These are phyloP conservation scores for Aspergillus aculeatus DNA, from an alignment of 2,329 filamentous ascomycete genomes.

Conservation along the genomic window DNA sequence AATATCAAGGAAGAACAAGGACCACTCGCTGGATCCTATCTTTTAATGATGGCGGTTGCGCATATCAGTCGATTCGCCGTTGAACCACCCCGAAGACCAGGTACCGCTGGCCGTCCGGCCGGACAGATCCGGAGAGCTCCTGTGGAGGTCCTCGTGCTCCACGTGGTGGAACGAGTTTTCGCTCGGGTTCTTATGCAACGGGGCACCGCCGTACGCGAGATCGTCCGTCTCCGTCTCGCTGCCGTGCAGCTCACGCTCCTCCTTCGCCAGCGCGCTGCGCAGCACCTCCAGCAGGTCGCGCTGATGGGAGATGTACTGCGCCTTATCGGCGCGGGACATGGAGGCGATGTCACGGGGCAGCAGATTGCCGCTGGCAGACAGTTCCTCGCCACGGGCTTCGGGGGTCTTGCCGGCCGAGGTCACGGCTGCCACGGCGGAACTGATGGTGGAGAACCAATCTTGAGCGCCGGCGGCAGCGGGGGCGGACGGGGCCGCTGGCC, in stretches of 20 bases:
- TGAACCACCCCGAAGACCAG: slow-evolving; percentile 35
- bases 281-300: slow-evolving; percentile 73
- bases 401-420: slow-evolving; percentile 43
- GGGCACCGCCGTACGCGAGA: slow-evolving; percentile 41
- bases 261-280: slow-evolving; percentile 73
- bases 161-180: slow-evolving; percentile 90
- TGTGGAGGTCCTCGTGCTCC: slow-evolving; percentile 64
- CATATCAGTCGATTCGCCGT: background rate
- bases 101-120: slow-evolving; percentile 23
- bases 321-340: slow-evolving; percentile 62
- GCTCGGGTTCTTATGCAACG: slow-evolving; percentile 74
- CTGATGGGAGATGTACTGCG: slow-evolving; percentile 74
- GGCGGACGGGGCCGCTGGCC: slow-evolving; percentile 51
- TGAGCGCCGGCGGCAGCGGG: slow-evolving; percentile 43
- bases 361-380: slow-evolving; percentile 60
- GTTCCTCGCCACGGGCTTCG: slow-evolving; percentile 48
- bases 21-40: background rate
- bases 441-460: slow-evolving; percentile 77
- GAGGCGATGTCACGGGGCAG: slow-evolving; percentile 68
- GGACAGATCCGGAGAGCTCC: slow-evolving; percentile 17
- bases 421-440: slow-evolving; percentile 68
- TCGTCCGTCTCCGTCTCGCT: slow-evolving; percentile 31
- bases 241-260: slow-evolving; percentile 62
- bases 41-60: background rate
- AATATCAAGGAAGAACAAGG: background rate